A percentile compares a stretch with the other conserved stretches of the same genome.
phyloP scores from a whole-genome alignment of 306 rosid species.

The Morella rubra region DNA sequence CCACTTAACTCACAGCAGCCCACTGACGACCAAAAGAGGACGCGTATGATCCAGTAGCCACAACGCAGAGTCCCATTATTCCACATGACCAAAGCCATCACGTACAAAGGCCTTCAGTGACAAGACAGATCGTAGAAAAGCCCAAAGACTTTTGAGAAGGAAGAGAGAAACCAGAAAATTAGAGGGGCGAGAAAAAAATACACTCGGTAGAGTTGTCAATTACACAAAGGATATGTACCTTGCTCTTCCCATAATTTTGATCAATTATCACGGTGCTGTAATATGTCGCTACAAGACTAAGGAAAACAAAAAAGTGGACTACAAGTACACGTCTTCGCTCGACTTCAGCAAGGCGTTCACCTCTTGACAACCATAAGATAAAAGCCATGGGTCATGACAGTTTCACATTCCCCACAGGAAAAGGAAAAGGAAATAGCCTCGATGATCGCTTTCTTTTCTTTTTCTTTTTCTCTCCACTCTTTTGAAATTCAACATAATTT shows the following conservation, averaged over 20 bases:
- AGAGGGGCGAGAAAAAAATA: too few species aligned
- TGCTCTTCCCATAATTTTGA: background rate
- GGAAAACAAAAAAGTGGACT: too few species aligned
- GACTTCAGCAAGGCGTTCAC: too few species aligned
- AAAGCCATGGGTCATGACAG: background rate
- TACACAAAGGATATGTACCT: background rate
- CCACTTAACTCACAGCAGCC: too few species aligned
- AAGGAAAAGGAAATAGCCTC: constrained; percentile 4
- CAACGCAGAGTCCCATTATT: background rate
- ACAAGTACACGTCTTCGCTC: background rate
- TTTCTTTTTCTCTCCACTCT: background rate
- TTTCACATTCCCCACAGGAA: background rate
- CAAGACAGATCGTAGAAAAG: too few species aligned
- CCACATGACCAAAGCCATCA: background rate
- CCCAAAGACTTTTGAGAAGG: background rate
- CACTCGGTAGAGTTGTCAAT: background rate
- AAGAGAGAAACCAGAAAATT: background rate
- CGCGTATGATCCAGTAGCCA: background rate
- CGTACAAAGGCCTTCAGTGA: background rate
- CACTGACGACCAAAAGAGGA: background rate
- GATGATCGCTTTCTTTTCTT: constrained; percentile 3
- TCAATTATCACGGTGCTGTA: too few species aligned
- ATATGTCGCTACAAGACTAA: background rate
- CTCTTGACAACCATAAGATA: too few species aligned
- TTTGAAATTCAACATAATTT: constrained; percentile 23